Conservation (phyloP, 768 basidiomycete species). For the Cystofilobasidium macerans region DNA sequence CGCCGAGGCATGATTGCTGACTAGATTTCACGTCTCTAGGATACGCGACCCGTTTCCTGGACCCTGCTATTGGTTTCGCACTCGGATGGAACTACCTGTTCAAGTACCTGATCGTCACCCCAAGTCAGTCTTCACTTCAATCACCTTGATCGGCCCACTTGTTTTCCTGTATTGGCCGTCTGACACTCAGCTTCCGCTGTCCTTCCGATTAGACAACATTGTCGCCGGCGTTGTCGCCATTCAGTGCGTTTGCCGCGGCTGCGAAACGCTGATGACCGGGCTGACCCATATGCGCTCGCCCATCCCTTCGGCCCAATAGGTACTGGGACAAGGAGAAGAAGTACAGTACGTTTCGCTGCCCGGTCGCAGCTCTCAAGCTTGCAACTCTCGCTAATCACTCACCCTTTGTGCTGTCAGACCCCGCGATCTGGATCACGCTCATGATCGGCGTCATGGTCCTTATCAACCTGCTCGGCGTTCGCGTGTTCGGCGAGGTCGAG, state of each 20-base stretch:
- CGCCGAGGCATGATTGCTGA: neutral
- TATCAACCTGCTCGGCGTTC: conserved; percentile 54
- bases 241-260: conserved; percentile 42
- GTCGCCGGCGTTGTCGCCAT: conserved; percentile 51
- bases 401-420: conserved; percentile 29
- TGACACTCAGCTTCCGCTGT: neutral
- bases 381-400: no score
- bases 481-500: conserved; percentile 56
- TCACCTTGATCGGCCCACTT: neutral
- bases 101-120: no score
- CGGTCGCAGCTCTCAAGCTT: no score
- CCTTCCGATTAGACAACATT: conserved; percentile 45
- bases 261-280: conserved; percentile 19
- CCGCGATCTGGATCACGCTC: conserved; percentile 51
- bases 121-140: neutral
- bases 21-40: conserved; percentile 34
- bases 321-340: conserved; percentile 30
- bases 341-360: conserved; percentile 24
- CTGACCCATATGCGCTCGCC: neutral
- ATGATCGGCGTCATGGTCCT: conserved; percentile 42
- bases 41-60: conserved; percentile 55
- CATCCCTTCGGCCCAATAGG: neutral
- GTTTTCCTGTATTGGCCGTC: neutral
- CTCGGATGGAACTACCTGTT: conserved; percentile 55
- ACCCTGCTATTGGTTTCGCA: conserved; percentile 57